Conservation (phyloP, 495 filamentous ascomycete genomes). For the Penicillium arizonense region DNA sequence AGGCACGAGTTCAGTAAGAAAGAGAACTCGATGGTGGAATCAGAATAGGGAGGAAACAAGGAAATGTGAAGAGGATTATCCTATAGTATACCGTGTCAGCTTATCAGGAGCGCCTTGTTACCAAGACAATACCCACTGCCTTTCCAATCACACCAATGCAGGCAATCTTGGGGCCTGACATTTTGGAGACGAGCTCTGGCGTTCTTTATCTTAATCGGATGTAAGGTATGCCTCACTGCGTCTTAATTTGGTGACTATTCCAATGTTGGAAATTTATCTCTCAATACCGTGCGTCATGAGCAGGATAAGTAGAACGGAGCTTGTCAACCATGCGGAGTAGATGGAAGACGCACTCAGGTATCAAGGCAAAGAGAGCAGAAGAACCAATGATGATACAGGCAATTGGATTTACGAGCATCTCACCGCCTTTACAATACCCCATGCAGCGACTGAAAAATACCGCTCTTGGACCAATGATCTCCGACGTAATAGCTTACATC, state of each 20-base stretch:
- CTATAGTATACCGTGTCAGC: constrained; percentile 42
- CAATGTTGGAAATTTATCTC: background rate
- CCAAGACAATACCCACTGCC: constrained; percentile 55
- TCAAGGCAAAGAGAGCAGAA: background rate
- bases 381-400: constrained; percentile 17
- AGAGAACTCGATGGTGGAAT: constrained; percentile 76
- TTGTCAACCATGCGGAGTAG: no score
- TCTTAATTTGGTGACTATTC: background rate
- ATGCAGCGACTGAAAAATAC: background rate
- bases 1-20: constrained; percentile 88
- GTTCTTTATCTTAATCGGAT: no score
- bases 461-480: constrained; percentile 7
- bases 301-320: no score
- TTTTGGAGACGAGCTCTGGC: constrained; percentile 5
- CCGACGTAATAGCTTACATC: constrained; percentile 12
- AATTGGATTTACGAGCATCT: constrained; percentile 20
- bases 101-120: background rate
- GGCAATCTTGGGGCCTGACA: constrained; percentile 59
- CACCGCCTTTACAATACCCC: constrained; percentile 24
- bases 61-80: constrained; percentile 95
- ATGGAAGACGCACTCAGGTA: constrained; percentile 1
- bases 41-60: constrained; percentile 73
- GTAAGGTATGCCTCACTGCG: no score
- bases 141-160: constrained; percentile 93
- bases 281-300: background rate